Conservation (phyloP, 345 rosid genomes). For the Ceriops zippeliana region DNA sequence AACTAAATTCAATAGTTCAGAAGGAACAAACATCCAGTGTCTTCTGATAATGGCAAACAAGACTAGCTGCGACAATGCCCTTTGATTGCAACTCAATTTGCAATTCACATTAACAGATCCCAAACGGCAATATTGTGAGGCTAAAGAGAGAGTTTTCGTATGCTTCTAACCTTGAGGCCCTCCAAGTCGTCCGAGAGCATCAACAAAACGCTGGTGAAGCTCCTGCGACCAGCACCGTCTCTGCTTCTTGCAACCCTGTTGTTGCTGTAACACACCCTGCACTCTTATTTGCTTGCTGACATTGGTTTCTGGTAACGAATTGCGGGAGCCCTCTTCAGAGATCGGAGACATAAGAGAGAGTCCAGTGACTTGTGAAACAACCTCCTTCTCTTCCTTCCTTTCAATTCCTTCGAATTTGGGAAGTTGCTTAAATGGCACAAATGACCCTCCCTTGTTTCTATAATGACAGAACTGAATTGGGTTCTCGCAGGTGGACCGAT, state of each 20-base stretch:
- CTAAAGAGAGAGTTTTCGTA: neutral
- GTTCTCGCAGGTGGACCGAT: constrained; percentile 33
- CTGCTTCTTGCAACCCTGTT: constrained; percentile 50
- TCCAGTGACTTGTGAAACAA: constrained; percentile 32
- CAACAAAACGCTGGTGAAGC: constrained; percentile 66
- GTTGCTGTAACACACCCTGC: constrained; percentile 18
- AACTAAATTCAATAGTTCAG: neutral
- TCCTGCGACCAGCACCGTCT: constrained; percentile 81
- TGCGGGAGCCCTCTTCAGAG: constrained; percentile 27
- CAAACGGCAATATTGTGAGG: neutral
- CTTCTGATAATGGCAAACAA: no score
- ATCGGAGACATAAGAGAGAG: constrained; percentile 42
- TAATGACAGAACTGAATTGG: constrained; percentile 33
- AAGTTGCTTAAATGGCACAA: constrained; percentile 37
- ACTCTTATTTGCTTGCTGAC: constrained; percentile 24
- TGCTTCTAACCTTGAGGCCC: constrained; percentile 56
- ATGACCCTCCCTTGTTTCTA: constrained; percentile 33
- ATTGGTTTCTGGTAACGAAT: constrained; percentile 14
- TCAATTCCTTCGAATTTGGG: constrained; percentile 12
- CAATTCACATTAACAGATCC: neutral
- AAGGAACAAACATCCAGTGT: no score
- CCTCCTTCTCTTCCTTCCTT: constrained; percentile 33
- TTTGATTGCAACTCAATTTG: no score
- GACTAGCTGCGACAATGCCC: no score
- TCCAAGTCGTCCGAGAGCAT: constrained; percentile 67